Conservation (phyloP, 768 basidiomycete genomes). For the Pleurotus tuoliensis region DNA sequence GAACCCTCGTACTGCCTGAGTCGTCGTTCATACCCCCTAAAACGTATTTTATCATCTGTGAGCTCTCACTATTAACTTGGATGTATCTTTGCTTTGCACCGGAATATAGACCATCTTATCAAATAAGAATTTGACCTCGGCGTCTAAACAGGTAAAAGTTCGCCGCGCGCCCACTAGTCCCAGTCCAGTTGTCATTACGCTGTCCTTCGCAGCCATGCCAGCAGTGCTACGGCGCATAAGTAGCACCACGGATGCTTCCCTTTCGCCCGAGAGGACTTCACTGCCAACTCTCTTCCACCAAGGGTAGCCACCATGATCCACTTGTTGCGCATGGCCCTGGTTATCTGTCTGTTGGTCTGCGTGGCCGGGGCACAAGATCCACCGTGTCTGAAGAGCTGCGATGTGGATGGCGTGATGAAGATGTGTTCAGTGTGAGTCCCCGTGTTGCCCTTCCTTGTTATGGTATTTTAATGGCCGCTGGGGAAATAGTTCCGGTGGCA, state of each 20-base stretch:
- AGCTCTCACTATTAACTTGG: too few relatives aligned
- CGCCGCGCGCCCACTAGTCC: background rate
- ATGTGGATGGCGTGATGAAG: constrained; percentile 1
- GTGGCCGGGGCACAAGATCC: background rate
- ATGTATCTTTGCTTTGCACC: background rate
- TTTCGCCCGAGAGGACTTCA: too few relatives aligned
- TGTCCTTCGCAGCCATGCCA: background rate
- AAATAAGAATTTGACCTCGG: background rate
- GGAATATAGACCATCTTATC: background rate
- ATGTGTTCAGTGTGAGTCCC: constrained; percentile 2
- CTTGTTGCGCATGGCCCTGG: background rate
- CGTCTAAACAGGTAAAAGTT: background rate
- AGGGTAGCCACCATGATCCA: background rate
- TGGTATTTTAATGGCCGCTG: too few relatives aligned
- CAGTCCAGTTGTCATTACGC: background rate
- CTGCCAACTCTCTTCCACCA: background rate
- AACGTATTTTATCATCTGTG: background rate
- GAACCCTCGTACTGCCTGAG: background rate
- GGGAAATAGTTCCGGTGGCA: background rate
- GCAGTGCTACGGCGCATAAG: background rate
- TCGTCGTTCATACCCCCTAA: background rate
- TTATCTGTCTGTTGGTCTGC: background rate
- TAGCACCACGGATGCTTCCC: too few relatives aligned
- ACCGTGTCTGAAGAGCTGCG: constrained; percentile 3
- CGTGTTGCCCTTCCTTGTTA: too few relatives aligned